Evolutionary conservation across 2,329 filamentous ascomycete species (phyloP).

Genomic region (Aspergillus ruber): DNA sequence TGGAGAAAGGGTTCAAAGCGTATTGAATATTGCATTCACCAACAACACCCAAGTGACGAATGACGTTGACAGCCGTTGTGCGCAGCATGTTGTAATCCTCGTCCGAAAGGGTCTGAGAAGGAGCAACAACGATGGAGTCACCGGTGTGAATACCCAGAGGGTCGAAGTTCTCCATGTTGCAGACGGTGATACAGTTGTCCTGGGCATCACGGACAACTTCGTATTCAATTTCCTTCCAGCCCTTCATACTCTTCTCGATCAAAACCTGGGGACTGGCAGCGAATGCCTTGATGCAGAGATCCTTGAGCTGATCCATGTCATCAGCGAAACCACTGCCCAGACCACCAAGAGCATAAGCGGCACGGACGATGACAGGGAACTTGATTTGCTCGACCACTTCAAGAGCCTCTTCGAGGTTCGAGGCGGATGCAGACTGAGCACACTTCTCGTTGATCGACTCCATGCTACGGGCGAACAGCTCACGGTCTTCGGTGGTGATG

Average conservation of each 20-base stretch:
- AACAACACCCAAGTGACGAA: conserved; percentile 92
- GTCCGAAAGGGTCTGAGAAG: conserved; percentile 91
- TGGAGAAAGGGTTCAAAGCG: conserved; percentile 87
- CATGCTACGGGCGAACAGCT: conserved; percentile 96
- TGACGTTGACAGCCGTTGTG: conserved; percentile 93
- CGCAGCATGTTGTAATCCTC: conserved; percentile 99
- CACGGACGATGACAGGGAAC: conserved; percentile 94
- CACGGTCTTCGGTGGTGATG: conserved; percentile 96
- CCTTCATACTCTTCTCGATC: conserved; percentile 98
- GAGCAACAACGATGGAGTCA: conserved; percentile 95
- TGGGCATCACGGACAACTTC: conserved; percentile 92
- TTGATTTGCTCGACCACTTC: conserved; percentile 83
- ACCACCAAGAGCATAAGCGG: conserved; percentile 91
- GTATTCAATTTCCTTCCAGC: conserved; percentile 99
- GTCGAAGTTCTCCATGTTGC: conserved; percentile 99
- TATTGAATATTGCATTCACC: conserved; percentile 99
- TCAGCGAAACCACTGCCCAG: conserved; percentile 94
- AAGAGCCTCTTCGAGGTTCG: conserved; percentile 79
- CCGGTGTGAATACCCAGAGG: conserved; percentile 96
- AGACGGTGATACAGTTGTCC: conserved; percentile 98
- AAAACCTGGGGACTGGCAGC: conserved; percentile 92
- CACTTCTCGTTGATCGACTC: conserved; percentile 97
- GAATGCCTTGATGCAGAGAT: conserved; percentile 90
- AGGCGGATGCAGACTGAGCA: conserved; percentile 92
- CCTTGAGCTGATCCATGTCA: conserved; percentile 71